Conservation (phyloP, 2,329 filamentous ascomycete genomes). For the Neonectria magnoliae region DNA sequence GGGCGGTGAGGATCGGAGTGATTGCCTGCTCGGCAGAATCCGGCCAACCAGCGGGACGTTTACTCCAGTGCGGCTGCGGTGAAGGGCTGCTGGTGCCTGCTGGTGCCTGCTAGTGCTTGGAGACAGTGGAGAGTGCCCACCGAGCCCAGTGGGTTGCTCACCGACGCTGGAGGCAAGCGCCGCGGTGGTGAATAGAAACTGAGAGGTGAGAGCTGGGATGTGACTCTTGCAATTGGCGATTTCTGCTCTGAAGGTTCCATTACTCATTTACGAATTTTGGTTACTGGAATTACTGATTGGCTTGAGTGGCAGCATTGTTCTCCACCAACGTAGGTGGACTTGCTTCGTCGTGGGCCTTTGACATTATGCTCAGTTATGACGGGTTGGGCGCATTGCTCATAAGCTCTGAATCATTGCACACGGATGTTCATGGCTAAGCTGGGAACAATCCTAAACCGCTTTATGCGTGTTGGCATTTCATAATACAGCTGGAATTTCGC, state of each 20-base stretch:
- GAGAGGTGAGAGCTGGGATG: not conserved
- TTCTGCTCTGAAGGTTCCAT: not conserved
- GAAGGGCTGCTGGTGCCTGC: constrained; percentile 5
- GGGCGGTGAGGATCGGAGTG: constrained; percentile 32
- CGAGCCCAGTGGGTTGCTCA: constrained; percentile 7
- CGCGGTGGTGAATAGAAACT: not conserved
- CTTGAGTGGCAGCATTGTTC: not conserved
- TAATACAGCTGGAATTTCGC: not conserved
- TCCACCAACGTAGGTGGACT: not conserved
- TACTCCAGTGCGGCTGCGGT: constrained; percentile 4
- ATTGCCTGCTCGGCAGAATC: constrained; percentile 34
- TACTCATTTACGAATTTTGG: not conserved
- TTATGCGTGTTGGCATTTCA: not conserved
- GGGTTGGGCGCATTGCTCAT: not conserved
- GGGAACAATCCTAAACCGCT: not conserved
- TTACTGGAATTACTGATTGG: not conserved
- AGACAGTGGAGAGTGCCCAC: constrained; percentile 6
- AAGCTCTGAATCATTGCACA: not conserved
- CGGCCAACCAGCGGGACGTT: constrained; percentile 10
- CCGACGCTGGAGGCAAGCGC: not conserved
- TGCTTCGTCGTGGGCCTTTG: not conserved
- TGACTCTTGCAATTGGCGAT: not conserved
- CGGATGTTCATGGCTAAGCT: not conserved
- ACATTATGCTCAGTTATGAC: not conserved
- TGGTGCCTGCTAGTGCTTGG: not conserved